These are phyloP conservation scores for Ceratobasidium sp. DNA, from an alignment of 1,284 basidiomycete genomes.

Conservation along the genomic window DNA sequence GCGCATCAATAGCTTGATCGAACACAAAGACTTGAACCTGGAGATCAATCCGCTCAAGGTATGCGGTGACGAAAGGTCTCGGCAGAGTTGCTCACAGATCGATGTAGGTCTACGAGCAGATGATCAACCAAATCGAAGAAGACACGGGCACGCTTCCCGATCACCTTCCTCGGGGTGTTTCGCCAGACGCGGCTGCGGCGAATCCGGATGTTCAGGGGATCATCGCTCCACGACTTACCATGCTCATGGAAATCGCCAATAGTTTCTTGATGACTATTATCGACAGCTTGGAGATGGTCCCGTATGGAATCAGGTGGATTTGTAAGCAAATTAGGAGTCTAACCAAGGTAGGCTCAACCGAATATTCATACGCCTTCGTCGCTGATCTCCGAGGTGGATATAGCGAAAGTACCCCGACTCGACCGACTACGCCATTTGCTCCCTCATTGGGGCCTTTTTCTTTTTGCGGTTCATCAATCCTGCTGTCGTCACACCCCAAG, in stretches of 20 bases:
- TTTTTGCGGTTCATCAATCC: constrained; percentile 99
- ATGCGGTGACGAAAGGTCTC: constrained; percentile 46
- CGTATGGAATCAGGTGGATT: constrained; percentile 99
- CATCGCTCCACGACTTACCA: constrained; percentile 93
- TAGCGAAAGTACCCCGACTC: constrained; percentile 98
- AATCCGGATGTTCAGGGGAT: constrained; percentile 97
- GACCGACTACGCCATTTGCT: constrained; percentile 97
- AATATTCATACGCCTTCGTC: not conserved
- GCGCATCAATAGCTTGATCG: constrained; percentile 96
- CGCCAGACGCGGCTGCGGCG: constrained; percentile 91
- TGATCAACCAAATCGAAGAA: constrained; percentile 98
- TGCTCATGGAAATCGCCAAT: constrained; percentile 99
- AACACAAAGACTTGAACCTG: constrained; percentile 97
- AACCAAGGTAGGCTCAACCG: constrained; percentile 74
- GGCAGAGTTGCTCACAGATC: not conserved
- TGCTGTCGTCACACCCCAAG: constrained; percentile 99
- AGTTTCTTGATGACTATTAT: constrained; percentile 98
- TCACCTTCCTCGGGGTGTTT: constrained; percentile 90
- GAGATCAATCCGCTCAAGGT: constrained; percentile 99
- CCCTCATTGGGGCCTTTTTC: constrained; percentile 99
- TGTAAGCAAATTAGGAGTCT: constrained; percentile 98
- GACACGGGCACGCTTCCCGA: constrained; percentile 91
- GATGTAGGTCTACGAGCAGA: constrained; percentile 91
- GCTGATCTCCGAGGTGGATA: constrained; percentile 17
- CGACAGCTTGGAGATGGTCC: constrained; percentile 96